Conservation (phyloP, 1,284 basidiomycete genomes). For the Cystobasidium pallidum region DNA sequence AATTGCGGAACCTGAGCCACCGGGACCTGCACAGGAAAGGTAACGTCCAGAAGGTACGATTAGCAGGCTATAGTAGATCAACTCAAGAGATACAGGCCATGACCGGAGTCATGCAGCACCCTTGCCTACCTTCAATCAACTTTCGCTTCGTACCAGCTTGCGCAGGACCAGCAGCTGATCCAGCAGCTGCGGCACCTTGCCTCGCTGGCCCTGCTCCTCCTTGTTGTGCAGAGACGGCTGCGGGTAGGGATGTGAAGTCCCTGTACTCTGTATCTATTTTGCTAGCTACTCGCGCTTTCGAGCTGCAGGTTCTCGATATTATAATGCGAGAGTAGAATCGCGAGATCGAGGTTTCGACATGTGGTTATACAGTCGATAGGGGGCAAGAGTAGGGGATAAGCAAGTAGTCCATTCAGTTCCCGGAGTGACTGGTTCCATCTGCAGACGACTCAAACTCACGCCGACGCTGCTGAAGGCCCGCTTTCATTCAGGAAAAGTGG, state of each 20-base stretch:
- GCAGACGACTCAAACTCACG: slow-evolving; percentile 15
- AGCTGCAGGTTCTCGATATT: neutral
- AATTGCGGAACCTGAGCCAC: slow-evolving; percentile 24
- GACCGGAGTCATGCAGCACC: neutral
- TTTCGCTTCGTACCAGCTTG: slow-evolving; percentile 37
- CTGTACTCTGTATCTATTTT: slow-evolving; percentile 43
- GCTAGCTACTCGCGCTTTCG: slow-evolving; percentile 38
- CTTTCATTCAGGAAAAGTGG: slow-evolving; percentile 40
- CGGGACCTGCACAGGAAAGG: slow-evolving; percentile 29
- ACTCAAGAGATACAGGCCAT: neutral
- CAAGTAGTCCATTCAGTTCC: too few relatives aligned
- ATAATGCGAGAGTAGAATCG: too few relatives aligned
- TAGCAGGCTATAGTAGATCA: neutral
- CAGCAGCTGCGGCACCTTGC: slow-evolving; percentile 18
- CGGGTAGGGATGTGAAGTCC: slow-evolving; percentile 39
- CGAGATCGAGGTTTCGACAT: slow-evolving; percentile 9
- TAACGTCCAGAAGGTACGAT: neutral
- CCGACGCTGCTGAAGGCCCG: slow-evolving; percentile 26
- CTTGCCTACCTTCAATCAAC: slow-evolving; percentile 37
- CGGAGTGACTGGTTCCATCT: too few relatives aligned
- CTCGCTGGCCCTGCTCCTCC: slow-evolving; percentile 24
- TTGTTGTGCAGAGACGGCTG: slow-evolving; percentile 35
- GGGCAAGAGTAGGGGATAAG: too few relatives aligned
- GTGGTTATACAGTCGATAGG: too few relatives aligned
- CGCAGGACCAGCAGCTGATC: neutral